These are phyloP conservation scores for Paecilomyces sp. DNA, from an alignment of 2,329 filamentous ascomycete species.

Conservation along the genomic window DNA sequence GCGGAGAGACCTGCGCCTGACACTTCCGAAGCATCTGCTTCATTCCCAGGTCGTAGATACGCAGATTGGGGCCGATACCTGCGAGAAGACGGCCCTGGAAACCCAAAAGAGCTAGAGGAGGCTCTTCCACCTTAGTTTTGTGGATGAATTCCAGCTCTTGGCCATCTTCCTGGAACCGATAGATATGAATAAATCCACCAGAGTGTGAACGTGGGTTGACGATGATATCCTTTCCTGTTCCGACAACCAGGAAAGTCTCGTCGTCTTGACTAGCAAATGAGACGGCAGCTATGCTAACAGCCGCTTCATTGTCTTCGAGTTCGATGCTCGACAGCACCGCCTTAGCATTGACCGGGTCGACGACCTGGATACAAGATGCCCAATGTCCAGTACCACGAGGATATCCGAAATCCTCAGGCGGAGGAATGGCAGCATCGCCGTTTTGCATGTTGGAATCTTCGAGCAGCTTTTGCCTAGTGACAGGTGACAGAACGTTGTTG, in stretches of 20 bases:
- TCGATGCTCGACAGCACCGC: constrained; percentile 70
- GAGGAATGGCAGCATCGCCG: constrained; percentile 62
- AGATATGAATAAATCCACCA: constrained; percentile 84
- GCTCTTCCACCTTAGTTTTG: constrained; percentile 87
- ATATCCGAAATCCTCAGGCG: constrained; percentile 81
- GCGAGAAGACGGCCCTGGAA: constrained; percentile 87
- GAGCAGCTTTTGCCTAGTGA: constrained; percentile 68
- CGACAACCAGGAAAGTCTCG: constrained; percentile 86
- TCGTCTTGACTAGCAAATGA: constrained; percentile 83
- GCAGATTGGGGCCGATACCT: constrained; percentile 75
- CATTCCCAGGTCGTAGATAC: constrained; percentile 89
- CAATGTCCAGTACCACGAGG: constrained; percentile 77
- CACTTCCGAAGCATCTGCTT: constrained; percentile 87
- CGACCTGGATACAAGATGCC: constrained; percentile 90
- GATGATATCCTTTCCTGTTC: constrained; percentile 84
- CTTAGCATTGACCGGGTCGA: constrained; percentile 75
- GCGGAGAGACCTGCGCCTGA: constrained; percentile 69
- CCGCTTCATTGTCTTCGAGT: constrained; percentile 82
- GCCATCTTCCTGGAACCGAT: constrained; percentile 82
- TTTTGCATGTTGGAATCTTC: constrained; percentile 64
- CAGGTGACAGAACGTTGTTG: constrained; percentile 78
- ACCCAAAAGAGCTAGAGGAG: constrained; percentile 78
- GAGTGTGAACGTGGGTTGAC: constrained; percentile 68
- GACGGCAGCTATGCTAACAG: constrained; percentile 76
- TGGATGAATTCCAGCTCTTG: constrained; percentile 87